These are phyloP conservation scores for Strobilomyces dryophilus DNA, from an alignment of 768 basidiomycete genomes.

Conservation along the genomic window DNA sequence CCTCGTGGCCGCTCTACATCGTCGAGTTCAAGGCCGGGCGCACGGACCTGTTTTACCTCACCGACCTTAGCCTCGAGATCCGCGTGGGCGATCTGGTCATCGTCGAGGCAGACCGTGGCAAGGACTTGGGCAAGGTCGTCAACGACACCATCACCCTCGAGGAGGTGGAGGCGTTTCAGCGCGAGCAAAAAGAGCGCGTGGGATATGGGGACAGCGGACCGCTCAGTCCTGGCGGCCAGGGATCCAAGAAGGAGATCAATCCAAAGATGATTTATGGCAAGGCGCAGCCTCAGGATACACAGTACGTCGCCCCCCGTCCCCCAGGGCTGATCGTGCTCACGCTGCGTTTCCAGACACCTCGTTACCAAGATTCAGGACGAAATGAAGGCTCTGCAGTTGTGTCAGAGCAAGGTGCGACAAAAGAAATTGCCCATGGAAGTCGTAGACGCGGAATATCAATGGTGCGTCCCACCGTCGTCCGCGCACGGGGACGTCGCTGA, in stretches of 20 bases:
- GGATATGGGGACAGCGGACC: slow-evolving; percentile 41
- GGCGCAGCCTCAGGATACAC: slow-evolving; percentile 76
- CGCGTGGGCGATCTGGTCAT: slow-evolving; percentile 90
- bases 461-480: slow-evolving; percentile 40
- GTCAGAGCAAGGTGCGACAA: slow-evolving; percentile 87
- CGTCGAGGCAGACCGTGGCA: slow-evolving; percentile 94
- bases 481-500: not conserved
- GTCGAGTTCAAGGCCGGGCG: slow-evolving; percentile 98
- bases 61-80: slow-evolving; percentile 61
- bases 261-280: slow-evolving; percentile 96
- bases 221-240: slow-evolving; percentile 46
- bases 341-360: slow-evolving; percentile 49
- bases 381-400: slow-evolving; percentile 84
- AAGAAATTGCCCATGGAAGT: slow-evolving; percentile 98
- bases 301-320: slow-evolving; percentile 39
- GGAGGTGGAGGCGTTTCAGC: slow-evolving; percentile 90
- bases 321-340: slow-evolving; percentile 2
- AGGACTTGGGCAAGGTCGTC: slow-evolving; percentile 87
- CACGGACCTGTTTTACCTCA: slow-evolving; percentile 90
- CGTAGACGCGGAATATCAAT: slow-evolving; percentile 97
- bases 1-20: slow-evolving; percentile 88
- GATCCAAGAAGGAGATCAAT: slow-evolving; percentile 85
- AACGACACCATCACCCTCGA: slow-evolving; percentile 87
- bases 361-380: slow-evolving; percentile 87
- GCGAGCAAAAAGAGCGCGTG: slow-evolving; percentile 62